A percentile compares a stretch with the other conserved stretches of the same genome.
Conservation (phyloP, 75 land plant species). For the Ceratopteris richardii region DNA sequence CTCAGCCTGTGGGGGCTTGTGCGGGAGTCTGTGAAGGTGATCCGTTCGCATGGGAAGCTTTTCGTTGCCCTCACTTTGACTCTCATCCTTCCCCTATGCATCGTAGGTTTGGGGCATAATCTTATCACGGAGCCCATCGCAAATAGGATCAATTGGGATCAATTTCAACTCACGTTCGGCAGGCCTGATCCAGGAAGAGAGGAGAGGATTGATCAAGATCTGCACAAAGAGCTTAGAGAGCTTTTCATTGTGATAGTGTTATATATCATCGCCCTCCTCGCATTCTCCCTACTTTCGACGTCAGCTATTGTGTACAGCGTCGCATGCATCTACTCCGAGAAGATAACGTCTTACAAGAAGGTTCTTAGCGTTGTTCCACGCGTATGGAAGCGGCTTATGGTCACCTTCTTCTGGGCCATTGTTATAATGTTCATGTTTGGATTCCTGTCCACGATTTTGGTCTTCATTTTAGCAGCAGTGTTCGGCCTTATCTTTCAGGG, state of each 20-base stretch:
- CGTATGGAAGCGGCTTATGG: slow-evolving; percentile 34
- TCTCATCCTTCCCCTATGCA: slow-evolving; percentile 50
- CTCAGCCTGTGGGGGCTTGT: slow-evolving; percentile 42
- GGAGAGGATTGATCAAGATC: slow-evolving; percentile 5
- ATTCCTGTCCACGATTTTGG: slow-evolving; percentile 7
- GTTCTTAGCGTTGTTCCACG: slow-evolving; percentile 23
- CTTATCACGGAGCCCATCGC: slow-evolving; percentile 28
- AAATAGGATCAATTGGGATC: slow-evolving; percentile 28
- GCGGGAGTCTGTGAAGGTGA: slow-evolving; percentile 40
- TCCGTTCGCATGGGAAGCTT: slow-evolving; percentile 23
- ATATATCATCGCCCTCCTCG: slow-evolving; percentile 28
- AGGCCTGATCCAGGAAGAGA: slow-evolving; percentile 13
- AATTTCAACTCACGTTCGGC: slow-evolving; percentile 6
- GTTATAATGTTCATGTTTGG: slow-evolving; percentile 13
- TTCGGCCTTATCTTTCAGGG: background rate
- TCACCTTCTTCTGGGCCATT: slow-evolving; percentile 25
- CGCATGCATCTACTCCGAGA: slow-evolving; percentile 41
- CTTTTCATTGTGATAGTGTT: slow-evolving; percentile 22
- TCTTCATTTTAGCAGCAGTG: slow-evolving; percentile 5
- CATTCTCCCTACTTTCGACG: slow-evolving; percentile 48
- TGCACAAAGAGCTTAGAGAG: slow-evolving; percentile 18
- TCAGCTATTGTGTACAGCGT: slow-evolving; percentile 54
- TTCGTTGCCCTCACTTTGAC: slow-evolving; percentile 34
- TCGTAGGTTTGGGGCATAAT: slow-evolving; percentile 35
- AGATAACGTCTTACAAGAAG: slow-evolving; percentile 15